These are phyloP conservation scores for Pichia sp. DNA, from an alignment of 1,139 yeast genomes.

Conservation along the genomic window DNA sequence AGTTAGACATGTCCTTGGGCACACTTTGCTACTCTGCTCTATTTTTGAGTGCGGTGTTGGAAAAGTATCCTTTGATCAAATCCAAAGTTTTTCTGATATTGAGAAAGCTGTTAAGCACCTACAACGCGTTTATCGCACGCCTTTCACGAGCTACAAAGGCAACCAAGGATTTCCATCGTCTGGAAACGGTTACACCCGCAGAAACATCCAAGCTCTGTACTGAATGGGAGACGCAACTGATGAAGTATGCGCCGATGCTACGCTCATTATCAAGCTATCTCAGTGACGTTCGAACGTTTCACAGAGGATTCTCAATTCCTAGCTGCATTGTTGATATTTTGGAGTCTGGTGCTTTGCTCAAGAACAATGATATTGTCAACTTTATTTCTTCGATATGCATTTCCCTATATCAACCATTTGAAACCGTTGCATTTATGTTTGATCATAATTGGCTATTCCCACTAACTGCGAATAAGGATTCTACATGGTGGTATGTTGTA, in stretches of 20 bases:
- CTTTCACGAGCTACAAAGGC: not conserved
- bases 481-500: conserved; percentile 29
- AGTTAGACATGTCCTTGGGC: conserved; percentile 26
- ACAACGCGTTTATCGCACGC: not conserved
- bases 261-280: conserved; percentile 36
- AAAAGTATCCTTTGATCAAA: conserved; percentile 14
- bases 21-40: conserved; percentile 26
- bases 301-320: conserved; percentile 45
- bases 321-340: conserved; percentile 35
- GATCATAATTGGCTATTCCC: conserved; percentile 51
- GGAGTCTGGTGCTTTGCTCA: conserved; percentile 30
- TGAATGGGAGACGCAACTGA: not conserved
- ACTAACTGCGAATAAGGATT: conserved; percentile 25
- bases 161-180: not conserved
- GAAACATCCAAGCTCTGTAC: not conserved
- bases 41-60: conserved; percentile 23
- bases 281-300: conserved; percentile 48
- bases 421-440: conserved; percentile 52
- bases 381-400: conserved; percentile 24
- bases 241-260: conserved; percentile 1
- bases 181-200: not conserved
- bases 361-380: conserved; percentile 18
- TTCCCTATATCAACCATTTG: conserved; percentile 37
- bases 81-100: not conserved
- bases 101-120: not conserved